These are phyloP conservation scores for Lactifluus piperatus DNA, from an alignment of 768 basidiomycete genomes.

Conservation along the genomic window DNA sequence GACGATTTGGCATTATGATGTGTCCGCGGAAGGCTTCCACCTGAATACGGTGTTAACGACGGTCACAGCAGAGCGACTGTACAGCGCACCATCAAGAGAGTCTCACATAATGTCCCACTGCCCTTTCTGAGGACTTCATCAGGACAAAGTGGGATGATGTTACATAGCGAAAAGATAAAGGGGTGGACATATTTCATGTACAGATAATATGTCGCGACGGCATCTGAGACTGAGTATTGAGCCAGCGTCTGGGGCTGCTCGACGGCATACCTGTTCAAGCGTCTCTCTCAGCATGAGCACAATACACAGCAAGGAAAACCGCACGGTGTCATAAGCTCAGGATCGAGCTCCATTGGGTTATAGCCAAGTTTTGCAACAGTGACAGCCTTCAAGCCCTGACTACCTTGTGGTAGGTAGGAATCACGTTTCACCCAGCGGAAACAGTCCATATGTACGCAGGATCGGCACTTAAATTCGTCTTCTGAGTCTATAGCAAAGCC, in stretches of 20 bases:
- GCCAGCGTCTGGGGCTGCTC: conserved; percentile 93
- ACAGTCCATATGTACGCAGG: conserved; percentile 97
- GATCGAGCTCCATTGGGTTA: conserved; percentile 93
- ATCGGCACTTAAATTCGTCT: conserved; percentile 89
- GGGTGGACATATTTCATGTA: conserved; percentile 99
- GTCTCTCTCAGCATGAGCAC: neutral
- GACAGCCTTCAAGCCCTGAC: conserved; percentile 96
- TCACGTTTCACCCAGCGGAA: conserved; percentile 99
- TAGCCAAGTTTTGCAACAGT: conserved; percentile 95
- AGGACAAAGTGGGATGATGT: conserved; percentile 94
- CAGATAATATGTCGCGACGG: conserved; percentile 98
- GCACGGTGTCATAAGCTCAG: conserved; percentile 98
- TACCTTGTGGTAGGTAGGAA: conserved; percentile 96
- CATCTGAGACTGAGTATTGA: conserved; percentile 98
- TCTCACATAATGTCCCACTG: conserved; percentile 94
- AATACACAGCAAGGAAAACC: conserved; percentile 25
- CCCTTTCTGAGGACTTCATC: conserved; percentile 97
- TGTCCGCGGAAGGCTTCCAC: conserved; percentile 89
- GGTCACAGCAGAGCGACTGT: neutral
- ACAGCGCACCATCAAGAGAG: conserved; percentile 80
- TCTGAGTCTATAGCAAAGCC: conserved; percentile 89
- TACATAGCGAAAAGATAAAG: conserved; percentile 98
- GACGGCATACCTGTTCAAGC: conserved; percentile 70
- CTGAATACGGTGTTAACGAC: conserved; percentile 33
- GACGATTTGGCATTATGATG: conserved; percentile 97